Evolutionary conservation across 1,139 yeast species (phyloP).

Genomic region (Geotrichum fermentans): DNA sequence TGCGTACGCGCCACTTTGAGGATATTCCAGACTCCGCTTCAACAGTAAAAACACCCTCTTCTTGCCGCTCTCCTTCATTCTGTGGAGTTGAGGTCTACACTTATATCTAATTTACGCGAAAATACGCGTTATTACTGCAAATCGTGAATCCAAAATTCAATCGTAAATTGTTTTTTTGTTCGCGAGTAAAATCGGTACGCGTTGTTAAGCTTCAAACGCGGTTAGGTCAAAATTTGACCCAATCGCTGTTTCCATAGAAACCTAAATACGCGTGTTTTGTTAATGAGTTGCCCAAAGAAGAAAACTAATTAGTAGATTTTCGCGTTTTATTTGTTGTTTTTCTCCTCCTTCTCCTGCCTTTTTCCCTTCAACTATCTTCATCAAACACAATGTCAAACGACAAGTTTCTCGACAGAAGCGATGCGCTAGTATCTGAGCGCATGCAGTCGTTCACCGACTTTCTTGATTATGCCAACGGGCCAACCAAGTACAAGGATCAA

Average conservation of each 20-base stretch:
- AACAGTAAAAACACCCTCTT: too few species aligned
- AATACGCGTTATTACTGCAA: too few species aligned
- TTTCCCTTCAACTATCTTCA: background rate
- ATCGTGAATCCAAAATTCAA: too few species aligned
- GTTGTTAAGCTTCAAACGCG: too few species aligned
- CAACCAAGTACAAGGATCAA: constrained; percentile 59
- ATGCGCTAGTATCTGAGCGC: constrained; percentile 47
- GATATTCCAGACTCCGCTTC: too few species aligned
- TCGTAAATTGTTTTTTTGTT: too few species aligned
- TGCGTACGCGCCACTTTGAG: too few species aligned
- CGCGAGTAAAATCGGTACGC: too few species aligned
- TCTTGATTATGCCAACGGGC: constrained; percentile 51
- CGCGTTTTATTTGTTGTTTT: constrained; percentile 11
- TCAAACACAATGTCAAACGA: constrained; percentile 12
- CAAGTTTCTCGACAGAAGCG: constrained; percentile 10
- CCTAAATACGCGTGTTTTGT: background rate
- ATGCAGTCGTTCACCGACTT: constrained; percentile 87
- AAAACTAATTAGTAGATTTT: constrained; percentile 14
- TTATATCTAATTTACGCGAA: too few species aligned
- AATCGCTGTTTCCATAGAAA: constrained; percentile 6
- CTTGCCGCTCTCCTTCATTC: too few species aligned
- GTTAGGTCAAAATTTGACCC: too few species aligned
- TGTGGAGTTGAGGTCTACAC: too few species aligned
- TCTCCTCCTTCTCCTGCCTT: constrained; percentile 2
- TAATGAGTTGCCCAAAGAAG: constrained; percentile 10